Conservation (phyloP, 1,284 basidiomycete species). For the Kalmanozyma brasiliensis region DNA sequence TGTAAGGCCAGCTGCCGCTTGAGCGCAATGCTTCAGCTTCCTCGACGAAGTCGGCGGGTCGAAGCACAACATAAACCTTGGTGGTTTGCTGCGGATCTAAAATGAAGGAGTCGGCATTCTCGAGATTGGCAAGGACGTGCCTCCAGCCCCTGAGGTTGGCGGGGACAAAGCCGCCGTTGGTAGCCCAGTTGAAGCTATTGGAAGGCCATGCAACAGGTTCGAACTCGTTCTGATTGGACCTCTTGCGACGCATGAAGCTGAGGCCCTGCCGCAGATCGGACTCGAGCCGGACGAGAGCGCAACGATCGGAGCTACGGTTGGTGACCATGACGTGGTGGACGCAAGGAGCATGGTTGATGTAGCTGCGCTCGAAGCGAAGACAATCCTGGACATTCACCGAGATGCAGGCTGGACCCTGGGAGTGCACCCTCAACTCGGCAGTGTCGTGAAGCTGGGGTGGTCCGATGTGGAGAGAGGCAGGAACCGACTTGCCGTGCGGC, state of each 20-base stretch:
- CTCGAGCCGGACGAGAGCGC: conserved; percentile 53
- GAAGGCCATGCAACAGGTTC: conserved; percentile 52
- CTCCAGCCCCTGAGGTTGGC: conserved; percentile 59
- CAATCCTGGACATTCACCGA: conserved; percentile 38
- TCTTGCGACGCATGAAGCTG: conserved; percentile 56
- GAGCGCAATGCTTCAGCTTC: conserved; percentile 32
- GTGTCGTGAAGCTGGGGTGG: conserved; percentile 36
- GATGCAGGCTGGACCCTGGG: conserved; percentile 33
- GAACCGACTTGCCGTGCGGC: conserved; percentile 11
- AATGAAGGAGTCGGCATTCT: conserved; percentile 52
- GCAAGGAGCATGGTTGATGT: conserved; percentile 61
- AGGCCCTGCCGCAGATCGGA: conserved; percentile 53
- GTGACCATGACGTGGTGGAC: conserved; percentile 45
- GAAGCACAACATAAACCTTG: conserved; percentile 56
- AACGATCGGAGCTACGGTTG: conserved; percentile 38
- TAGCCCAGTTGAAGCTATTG: conserved; percentile 61
- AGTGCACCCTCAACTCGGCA: conserved; percentile 25
- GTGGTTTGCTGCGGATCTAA: conserved; percentile 50
- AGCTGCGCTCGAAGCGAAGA: conserved; percentile 49
- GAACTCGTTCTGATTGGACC: conserved; percentile 39
- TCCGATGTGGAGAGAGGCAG: conserved; percentile 22
- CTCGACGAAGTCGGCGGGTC: conserved; percentile 48
- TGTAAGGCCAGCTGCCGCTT: conserved; percentile 21
- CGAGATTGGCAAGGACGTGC: conserved; percentile 61
- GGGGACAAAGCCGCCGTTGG: conserved; percentile 56